Evolutionary conservation across 106 monocot genomes (phyloP), one percentile per base, ranked within the genome.

Genomic region (Gastrodia elata): DNA sequence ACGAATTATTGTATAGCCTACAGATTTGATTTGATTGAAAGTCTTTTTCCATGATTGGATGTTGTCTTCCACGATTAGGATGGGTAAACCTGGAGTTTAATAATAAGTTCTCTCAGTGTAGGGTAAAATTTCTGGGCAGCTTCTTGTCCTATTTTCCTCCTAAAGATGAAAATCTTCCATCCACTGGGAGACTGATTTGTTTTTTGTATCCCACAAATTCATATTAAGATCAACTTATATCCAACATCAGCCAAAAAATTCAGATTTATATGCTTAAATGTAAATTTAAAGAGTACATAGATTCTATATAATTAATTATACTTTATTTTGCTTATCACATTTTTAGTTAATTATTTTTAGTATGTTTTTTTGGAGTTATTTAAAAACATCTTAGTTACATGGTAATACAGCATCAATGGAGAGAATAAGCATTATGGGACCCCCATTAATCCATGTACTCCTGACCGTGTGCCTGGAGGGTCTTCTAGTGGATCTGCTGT

Each of bases 401-500:
- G 59, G 34, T 58, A 67, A 18, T 80, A 35, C 81, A 94, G 94
- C 64, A 89, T 94, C 55, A 88, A 94, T 83, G 94, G 94, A 35
- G 91, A 94, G 70, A 94, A 94, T 74, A 43, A 73, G 59, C 94
- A 94, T 42, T 94, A 91, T 72, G 94, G 94, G 9, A 94, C 94
- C 30, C 94, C 94, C 20, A 75, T 69, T 55, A 94, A 94, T 84
- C 91, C 88, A 24, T 73, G 65, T 71, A 91, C 83, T 41, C 78
- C 82, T 2, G 91, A 89, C 82, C 80, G 91, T 67, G 88, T 89
- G 39, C 94, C 94, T 56, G 94, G 94, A 20, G 94, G 94, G 70
- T 94, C 94, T 38, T 94, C 94, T 37, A 91, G 94, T 83, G 94
- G 94, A 70, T 94, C 94, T 71, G 86, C 94, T 36, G 94, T 91